These are phyloP conservation scores for Termitomyces bulborhizus DNA, from an alignment of 768 basidiomycete genomes.

Conservation along the genomic window DNA sequence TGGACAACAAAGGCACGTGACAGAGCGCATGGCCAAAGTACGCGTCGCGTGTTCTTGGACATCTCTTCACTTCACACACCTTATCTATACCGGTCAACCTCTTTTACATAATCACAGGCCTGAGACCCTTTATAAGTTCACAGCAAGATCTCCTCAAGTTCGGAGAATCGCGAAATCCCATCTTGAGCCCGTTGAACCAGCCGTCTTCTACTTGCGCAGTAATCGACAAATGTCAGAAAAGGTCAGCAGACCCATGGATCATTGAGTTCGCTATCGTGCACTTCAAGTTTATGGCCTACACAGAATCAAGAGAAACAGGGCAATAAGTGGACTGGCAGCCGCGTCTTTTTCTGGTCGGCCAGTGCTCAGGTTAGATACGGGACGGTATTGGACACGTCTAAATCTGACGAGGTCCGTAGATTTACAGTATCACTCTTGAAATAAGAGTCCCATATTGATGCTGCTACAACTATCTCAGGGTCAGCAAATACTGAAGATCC, in stretches of 20 bases:
- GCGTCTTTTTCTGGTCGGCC: conserved; percentile 21
- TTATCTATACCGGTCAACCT: neutral
- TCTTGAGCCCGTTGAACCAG: neutral
- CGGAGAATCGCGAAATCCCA: neutral
- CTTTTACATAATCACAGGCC: conserved; percentile 9
- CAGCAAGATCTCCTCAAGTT: neutral
- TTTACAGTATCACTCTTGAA: neutral
- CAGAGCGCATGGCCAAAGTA: neutral
- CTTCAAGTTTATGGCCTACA: neutral
- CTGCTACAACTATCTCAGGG: conserved; percentile 11
- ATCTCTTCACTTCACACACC: neutral
- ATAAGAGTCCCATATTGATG: neutral
- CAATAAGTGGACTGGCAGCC: conserved; percentile 15
- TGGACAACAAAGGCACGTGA: conserved; percentile 12
- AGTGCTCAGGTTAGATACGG: conserved; percentile 18
- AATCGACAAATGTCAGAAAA: conserved; percentile 1
- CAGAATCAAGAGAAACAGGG: conserved; percentile 3
- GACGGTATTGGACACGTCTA: conserved; percentile 13
- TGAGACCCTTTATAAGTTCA: neutral
- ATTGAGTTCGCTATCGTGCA: neutral
- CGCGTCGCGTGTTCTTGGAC: neutral
- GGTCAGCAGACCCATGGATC: neutral
- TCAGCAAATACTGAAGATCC: conserved; percentile 16
- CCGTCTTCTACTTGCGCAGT: neutral
- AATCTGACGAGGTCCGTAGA: conserved; percentile 14